Evolutionary conservation across 2,329 filamentous ascomycete genomes (phyloP).

Genomic region (Talaromyces sp.): DNA sequence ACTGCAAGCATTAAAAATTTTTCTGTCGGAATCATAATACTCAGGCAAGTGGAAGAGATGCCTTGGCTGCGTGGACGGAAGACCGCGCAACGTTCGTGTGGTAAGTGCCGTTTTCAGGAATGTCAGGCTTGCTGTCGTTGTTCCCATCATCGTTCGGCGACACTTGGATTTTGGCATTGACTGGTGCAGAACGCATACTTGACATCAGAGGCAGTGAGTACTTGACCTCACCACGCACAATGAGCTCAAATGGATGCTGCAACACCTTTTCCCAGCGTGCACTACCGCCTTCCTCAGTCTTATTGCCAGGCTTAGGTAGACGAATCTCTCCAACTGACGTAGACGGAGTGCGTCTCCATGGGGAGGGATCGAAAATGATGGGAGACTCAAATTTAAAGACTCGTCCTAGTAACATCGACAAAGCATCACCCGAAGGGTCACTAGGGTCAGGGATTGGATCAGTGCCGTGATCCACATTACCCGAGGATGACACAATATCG

Average conservation of each 20-base stretch:
- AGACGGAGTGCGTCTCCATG: constrained; percentile 69
- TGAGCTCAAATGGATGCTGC: constrained; percentile 87
- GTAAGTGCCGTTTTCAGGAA: constrained; percentile 24
- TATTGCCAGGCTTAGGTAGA: constrained; percentile 77
- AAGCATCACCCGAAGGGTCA: constrained; percentile 54
- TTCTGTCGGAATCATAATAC: constrained; percentile 1
- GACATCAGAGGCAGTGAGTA: constrained; percentile 65
- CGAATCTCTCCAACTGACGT: constrained; percentile 79
- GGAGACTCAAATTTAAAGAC: constrained; percentile 84
- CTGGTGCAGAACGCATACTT: constrained; percentile 47
- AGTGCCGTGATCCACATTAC: constrained; percentile 50
- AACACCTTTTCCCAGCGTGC: constrained; percentile 87
- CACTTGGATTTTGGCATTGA: constrained; percentile 39
- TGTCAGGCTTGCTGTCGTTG: constrained; percentile 11
- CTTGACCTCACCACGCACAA: constrained; percentile 84
- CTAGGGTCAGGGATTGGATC: constrained; percentile 60
- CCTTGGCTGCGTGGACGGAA: not conserved
- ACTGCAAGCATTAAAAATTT: not conserved
- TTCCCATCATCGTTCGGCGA: constrained; percentile 28
- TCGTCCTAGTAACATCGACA: constrained; percentile 87
- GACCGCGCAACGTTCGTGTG: constrained; percentile 14
- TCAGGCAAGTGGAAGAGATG: not conserved
- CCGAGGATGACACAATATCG: constrained; percentile 17
- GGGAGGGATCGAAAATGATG: constrained; percentile 82
- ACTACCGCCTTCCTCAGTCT: constrained; percentile 74